Percentiles rank a stretch among this genome's conserved stretches.
phyloP scores from a whole-genome alignment of 2,329 filamentous ascomycete genomes.

The Pezizomycotina sp. region DNA sequence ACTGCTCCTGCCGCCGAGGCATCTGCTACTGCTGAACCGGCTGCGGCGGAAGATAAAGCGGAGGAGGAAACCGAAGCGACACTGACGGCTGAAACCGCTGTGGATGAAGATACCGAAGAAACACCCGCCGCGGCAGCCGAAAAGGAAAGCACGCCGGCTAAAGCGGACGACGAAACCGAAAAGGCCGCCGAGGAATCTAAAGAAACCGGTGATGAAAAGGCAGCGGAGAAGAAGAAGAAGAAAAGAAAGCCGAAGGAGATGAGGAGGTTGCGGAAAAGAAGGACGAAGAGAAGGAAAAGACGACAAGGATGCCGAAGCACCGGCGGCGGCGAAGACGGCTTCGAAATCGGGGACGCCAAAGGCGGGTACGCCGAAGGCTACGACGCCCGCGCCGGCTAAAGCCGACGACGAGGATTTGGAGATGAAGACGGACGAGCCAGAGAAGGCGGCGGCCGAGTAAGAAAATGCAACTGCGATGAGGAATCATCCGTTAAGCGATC shows the following conservation, averaged over 20 bases:
- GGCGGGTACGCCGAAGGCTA: conserved; percentile 4
- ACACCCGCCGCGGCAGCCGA: conserved; percentile 8
- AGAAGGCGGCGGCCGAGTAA: not conserved
- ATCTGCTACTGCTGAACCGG: conserved; percentile 4
- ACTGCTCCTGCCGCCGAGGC: conserved; percentile 5
- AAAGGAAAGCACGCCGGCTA: conserved; percentile 11
- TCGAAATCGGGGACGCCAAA: conserved; percentile 7
- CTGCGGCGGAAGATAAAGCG: conserved; percentile 10
- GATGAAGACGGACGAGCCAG: not conserved
- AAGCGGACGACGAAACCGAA: conserved; percentile 8
- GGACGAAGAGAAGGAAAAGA: conserved; percentile 4
- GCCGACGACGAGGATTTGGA: not conserved
- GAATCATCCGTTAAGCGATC: too few species aligned
- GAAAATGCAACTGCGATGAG: not conserved
- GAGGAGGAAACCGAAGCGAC: conserved; percentile 19
- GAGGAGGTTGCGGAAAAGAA: conserved; percentile 14
- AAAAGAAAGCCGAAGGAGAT: conserved; percentile 20
- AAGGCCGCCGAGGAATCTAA: too few species aligned
- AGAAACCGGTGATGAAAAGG: conserved; percentile 1
- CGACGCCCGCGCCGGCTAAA: too few species aligned
- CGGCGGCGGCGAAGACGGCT: conserved; percentile 5
- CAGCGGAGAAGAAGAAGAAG: conserved; percentile 8
- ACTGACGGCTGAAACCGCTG: conserved; percentile 10
- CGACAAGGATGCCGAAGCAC: conserved; percentile 6
- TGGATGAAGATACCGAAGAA: conserved; percentile 11